phyloP scores from a whole-genome alignment of 257 asterid genomes.

The Lycium barbarum region DNA sequence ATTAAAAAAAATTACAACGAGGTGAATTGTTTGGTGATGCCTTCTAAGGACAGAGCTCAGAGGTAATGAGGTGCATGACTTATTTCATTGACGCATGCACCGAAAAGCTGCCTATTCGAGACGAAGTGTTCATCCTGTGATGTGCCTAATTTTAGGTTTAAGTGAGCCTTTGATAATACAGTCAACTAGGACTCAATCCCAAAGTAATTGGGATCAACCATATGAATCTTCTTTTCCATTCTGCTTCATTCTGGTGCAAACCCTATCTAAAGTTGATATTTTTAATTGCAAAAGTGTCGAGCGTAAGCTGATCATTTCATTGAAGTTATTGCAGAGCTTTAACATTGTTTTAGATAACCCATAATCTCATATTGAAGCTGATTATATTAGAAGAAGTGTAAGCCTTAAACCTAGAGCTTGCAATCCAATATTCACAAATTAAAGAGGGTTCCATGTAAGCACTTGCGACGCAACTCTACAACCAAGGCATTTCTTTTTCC shows the following conservation, averaged over 20 bases:
- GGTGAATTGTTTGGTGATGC: background rate
- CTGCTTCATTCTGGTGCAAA: background rate
- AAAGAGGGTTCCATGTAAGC: conserved; percentile 5
- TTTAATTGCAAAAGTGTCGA: background rate
- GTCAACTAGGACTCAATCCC: background rate
- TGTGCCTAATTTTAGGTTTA: background rate
- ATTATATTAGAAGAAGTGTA: background rate
- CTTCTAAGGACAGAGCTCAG: conserved; percentile 1
- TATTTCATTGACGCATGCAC: background rate
- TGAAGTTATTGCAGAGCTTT: background rate
- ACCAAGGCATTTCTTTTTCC: background rate
- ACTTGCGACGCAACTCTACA: background rate
- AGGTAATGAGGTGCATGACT: background rate
- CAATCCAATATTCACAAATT: background rate
- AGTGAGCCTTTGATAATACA: background rate
- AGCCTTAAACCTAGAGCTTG: background rate
- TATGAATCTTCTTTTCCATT: background rate
- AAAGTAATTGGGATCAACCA: background rate
- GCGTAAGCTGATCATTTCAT: conserved; percentile 4
- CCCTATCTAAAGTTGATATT: background rate
- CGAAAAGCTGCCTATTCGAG: background rate
- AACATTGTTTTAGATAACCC: background rate
- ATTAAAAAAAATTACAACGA: background rate
- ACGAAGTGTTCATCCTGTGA: background rate
- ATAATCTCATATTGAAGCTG: background rate